Conservation (phyloP, 176 grass and related monocot genomes). For the Aegilops longissima region DNA sequence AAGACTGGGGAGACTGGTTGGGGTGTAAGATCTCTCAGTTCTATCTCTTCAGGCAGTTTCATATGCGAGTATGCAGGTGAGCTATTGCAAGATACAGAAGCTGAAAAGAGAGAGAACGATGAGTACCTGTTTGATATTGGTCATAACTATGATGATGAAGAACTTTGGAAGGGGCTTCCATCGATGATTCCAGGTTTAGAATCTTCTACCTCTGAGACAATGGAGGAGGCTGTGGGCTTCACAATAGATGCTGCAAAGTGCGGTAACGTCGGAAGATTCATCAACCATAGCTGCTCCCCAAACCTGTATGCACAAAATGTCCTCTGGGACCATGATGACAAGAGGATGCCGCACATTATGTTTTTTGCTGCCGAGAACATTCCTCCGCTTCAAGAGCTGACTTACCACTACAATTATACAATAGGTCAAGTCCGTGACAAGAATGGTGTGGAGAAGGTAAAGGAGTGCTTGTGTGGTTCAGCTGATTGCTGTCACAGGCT, state of each 20-base stretch:
- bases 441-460: slow-evolving; percentile 42
- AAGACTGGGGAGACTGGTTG: slow-evolving; percentile 57
- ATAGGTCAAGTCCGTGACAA: slow-evolving; percentile 49
- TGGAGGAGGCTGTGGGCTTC: slow-evolving; percentile 35
- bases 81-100: slow-evolving; percentile 55
- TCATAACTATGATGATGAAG: slow-evolving; percentile 58
- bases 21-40: slow-evolving; percentile 73
- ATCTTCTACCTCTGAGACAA: slow-evolving; percentile 25
- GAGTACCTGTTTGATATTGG: slow-evolving; percentile 79
- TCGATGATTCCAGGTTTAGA: slow-evolving; percentile 33
- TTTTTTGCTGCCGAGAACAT: slow-evolving; percentile 66
- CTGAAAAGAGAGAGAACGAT: slow-evolving; percentile 53
- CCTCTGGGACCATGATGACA: slow-evolving; percentile 71
- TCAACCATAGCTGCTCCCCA: slow-evolving; percentile 74
- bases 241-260: slow-evolving; percentile 73
- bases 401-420: slow-evolving; percentile 72
- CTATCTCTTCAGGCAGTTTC: slow-evolving; percentile 73
- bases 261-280: slow-evolving; percentile 68
- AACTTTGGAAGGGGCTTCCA: slow-evolving; percentile 51
- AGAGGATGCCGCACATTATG: slow-evolving; percentile 64
- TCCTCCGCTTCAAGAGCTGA: slow-evolving; percentile 65
- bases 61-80: slow-evolving; percentile 76
- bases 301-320: slow-evolving; percentile 76
- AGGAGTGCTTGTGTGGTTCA: slow-evolving; percentile 31
- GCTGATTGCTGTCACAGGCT: slow-evolving; percentile 44